phyloP scores from a whole-genome alignment of 1,284 basidiomycete species.

The Ustilago shanxiensis region DNA sequence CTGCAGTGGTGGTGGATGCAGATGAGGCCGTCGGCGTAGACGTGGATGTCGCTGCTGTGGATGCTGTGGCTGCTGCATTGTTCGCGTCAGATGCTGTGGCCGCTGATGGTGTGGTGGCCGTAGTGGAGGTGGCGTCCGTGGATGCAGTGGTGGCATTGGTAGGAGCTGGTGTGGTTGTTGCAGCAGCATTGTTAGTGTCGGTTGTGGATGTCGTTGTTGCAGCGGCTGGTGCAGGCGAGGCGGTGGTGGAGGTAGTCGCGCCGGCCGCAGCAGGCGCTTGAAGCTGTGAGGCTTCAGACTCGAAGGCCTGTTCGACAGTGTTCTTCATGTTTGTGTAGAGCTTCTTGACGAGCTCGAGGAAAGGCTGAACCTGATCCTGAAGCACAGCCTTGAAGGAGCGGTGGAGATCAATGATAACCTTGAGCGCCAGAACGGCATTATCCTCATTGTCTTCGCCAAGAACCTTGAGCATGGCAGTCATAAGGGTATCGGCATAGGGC shows the following conservation, averaged over 20 bases:
- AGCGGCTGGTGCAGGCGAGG: constrained; percentile 21
- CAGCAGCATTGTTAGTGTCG: constrained; percentile 6
- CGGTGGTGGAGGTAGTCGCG: constrained; percentile 12
- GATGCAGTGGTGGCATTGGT: constrained; percentile 11
- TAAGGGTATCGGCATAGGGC: constrained; percentile 79
- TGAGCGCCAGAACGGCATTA: constrained; percentile 90
- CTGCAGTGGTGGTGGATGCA: constrained; percentile 13
- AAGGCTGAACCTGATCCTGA: constrained; percentile 83
- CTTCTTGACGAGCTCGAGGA: constrained; percentile 81
- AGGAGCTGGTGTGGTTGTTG: neutral
- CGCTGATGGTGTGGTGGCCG: constrained; percentile 3
- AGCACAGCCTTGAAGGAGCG: constrained; percentile 72
- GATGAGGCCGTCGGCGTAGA: constrained; percentile 17
- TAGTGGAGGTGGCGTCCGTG: constrained; percentile 12
- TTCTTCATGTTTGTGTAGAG: constrained; percentile 82
- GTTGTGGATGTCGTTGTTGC: constrained; percentile 5
- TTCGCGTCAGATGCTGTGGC: constrained; percentile 6
- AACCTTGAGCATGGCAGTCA: constrained; percentile 81
- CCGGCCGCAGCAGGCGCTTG: constrained; percentile 6
- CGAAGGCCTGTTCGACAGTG: constrained; percentile 82
- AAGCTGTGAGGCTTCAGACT: constrained; percentile 53
- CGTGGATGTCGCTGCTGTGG: constrained; percentile 11
- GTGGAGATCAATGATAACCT: constrained; percentile 84
- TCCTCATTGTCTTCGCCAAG: constrained; percentile 96
- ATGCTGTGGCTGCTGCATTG: constrained; percentile 10